phyloP scores from a whole-genome alignment of 2,329 filamentous ascomycete species.

The Colletotrichum limetticola region DNA sequence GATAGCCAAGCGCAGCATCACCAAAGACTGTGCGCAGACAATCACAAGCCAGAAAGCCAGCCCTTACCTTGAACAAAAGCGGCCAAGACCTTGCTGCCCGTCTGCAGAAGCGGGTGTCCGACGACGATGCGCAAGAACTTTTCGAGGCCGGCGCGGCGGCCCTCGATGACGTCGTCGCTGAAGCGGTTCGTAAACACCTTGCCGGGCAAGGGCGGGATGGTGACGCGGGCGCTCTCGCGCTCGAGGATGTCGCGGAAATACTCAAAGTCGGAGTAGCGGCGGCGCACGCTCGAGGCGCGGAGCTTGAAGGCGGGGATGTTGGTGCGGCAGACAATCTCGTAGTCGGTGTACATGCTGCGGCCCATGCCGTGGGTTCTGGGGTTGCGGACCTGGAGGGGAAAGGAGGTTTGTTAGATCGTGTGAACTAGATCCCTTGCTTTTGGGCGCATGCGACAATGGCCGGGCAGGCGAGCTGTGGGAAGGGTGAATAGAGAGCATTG shows the following conservation, averaged over 20 bases:
- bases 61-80: conserved; percentile 91
- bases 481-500: neutral
- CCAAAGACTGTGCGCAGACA: neutral
- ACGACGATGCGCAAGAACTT: conserved; percentile 98
- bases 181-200: conserved; percentile 99
- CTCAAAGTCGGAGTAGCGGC: conserved; percentile 98
- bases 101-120: conserved; percentile 95
- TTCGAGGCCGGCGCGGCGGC: conserved; percentile 89
- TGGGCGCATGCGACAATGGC: neutral
- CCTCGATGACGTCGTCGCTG: conserved; percentile 98
- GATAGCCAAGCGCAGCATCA: neutral
- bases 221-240: conserved; percentile 92
- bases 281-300: conserved; percentile 85
- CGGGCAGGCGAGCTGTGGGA: neutral
- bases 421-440: neutral
- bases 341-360: conserved; percentile 97
- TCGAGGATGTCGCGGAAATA: conserved; percentile 98
- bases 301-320: conserved; percentile 99
- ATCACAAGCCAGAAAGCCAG: conserved; percentile 41
- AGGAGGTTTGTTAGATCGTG: conserved; percentile 1
- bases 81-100: conserved; percentile 94
- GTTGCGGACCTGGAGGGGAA: conserved; percentile 78
- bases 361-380: conserved; percentile 95
- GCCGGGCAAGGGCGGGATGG: conserved; percentile 93
- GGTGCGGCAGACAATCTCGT: conserved; percentile 96